Base-by-base conservation (phyloP, 495 filamentous ascomycete genomes). In the Penicillium arizonense region DNA sequence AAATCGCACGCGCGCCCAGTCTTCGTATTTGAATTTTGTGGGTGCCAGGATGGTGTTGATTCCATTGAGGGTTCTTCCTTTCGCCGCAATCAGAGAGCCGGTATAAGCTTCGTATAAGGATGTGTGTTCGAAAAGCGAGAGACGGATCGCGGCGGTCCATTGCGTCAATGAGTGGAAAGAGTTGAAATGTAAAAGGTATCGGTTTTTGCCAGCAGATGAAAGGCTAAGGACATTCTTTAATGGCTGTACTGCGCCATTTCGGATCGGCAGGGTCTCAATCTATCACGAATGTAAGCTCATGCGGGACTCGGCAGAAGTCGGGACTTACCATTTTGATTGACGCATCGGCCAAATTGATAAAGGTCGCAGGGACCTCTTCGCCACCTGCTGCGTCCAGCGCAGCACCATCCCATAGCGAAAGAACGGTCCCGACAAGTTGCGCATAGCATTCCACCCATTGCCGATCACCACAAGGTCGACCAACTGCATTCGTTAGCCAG, bases 381-480 rank as follows among this genome's bases (percentile, higher is more conserved):
- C 93, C 83, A 14, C 84, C 90, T 12, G 90, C 91, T 37, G 85
- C 86, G 78, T 97, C 94, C 64, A 99, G 78, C 69, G 92, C 91
- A 55, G 88, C 84, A 16, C 93, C 92, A 73, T 97, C 94, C 94
- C 94, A 99, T 18, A 97, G 76, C 5, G 93, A 97, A 42, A 99
- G 76, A 18, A 97, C 88, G 0, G 93, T 97, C 50, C 94, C 94
- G 13, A 96, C 90, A 14, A 99, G 81, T 64, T 97, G 94, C 5
- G 92, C 94, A 73, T 97, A 99, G 69, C 90, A 97, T 81, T 99
- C 94, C 20, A 85, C 85, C 94, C 94, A 99, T 50, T 84, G 87
- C 55, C 95, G 85, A 70, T 97, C 94, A 10, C 77, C 68, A 62
- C 88, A 91, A 5, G 89, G 87, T 44, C 89, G 87, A 26, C 94